Percentiles rank a stretch among this genome's conserved stretches.
phyloP scores from a whole-genome alignment of 345 rosid genomes.

The Eucalyptus pauciflora region DNA sequence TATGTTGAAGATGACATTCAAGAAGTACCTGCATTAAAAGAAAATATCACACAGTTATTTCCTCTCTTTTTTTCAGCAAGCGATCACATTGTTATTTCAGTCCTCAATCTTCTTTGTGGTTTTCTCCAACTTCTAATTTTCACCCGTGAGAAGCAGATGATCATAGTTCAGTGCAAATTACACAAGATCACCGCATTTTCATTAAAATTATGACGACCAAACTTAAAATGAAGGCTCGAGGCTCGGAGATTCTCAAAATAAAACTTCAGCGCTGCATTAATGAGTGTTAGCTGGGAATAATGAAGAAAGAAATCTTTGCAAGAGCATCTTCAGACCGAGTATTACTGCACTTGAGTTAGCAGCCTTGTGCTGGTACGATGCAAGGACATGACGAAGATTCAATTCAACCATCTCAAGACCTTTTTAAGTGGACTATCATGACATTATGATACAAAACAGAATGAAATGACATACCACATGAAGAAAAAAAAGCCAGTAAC shows the following conservation, averaged over 20 bases:
- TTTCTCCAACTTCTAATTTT: not conserved
- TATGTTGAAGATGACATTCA: slow-evolving; percentile 95
- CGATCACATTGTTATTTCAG: not conserved
- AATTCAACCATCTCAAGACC: not conserved
- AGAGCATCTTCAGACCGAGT: not conserved
- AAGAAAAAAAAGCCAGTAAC: slow-evolving; percentile 95
- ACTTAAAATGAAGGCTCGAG: not conserved
- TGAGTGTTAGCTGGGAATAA: not conserved
- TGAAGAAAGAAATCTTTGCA: not conserved
- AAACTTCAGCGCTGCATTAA: not conserved
- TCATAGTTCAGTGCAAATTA: not conserved
- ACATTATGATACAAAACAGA: slow-evolving; percentile 28
- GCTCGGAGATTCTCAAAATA: not conserved
- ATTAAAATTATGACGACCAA: not conserved
- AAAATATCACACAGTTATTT: not conserved
- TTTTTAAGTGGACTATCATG: not conserved
- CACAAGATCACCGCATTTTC: not conserved
- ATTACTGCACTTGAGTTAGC: not conserved
- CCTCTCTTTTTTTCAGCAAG: not conserved
- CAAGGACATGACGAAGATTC: not conserved
- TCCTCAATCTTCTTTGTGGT: not conserved
- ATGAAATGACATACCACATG: slow-evolving; percentile 78
- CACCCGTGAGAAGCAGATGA: not conserved
- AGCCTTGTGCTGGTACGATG: not conserved
- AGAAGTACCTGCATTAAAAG: slow-evolving; percentile 51